Evolutionary conservation across 768 basidiomycete species (phyloP), one percentile per base, ranked within the genome.

Genomic region (Podaxis carcinomalis): DNA sequence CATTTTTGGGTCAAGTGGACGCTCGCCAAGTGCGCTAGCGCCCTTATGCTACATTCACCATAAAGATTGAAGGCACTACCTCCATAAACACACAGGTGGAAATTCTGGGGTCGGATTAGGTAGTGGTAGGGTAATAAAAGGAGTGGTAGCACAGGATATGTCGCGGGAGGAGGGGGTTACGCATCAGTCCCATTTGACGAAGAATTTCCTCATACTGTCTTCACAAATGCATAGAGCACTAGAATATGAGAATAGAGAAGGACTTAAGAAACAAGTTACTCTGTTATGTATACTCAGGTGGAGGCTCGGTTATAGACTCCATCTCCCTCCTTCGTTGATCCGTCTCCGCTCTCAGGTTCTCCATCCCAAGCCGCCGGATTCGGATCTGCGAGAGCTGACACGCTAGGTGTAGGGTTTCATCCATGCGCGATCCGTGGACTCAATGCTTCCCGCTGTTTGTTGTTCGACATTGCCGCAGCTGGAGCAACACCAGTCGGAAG

Each of bases 261-360:
- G 5, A 28, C 28, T 1, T 28, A 28, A 28, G 28, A 28, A 28
- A 28, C 28, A 28, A 6, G 28, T 28, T 28, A 14, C 4, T 13
- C 7, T 19, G 14, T 53, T 10, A 53, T 2, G 52, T 37, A 39
- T 53, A 53, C 52, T n/a, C 35, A 10, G 52, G 52, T 2, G 52
- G 52, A 21, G 52, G 35, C 28, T 53, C 52, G 3, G 35, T 16
- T 23, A 53, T 53, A 21, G 35, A 37, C 16, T 36, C 53, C 60
- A 61, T 61, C 35, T 61, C 53, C 25, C 60, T 54, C 44, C 60
- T 28, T 9, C 56, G 42, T 35, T 55, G 44, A 11, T 55, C 32
- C 4, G 56, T 53, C 44, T 61, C 60, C 32, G 60, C 60, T 27
- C 60, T 54, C 44, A 61, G 32, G n/a, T 56, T 35, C 14, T 61